phyloP scores from a whole-genome alignment of 2,329 filamentous ascomycete genomes.

The Cladosporium sphaerospermum region DNA sequence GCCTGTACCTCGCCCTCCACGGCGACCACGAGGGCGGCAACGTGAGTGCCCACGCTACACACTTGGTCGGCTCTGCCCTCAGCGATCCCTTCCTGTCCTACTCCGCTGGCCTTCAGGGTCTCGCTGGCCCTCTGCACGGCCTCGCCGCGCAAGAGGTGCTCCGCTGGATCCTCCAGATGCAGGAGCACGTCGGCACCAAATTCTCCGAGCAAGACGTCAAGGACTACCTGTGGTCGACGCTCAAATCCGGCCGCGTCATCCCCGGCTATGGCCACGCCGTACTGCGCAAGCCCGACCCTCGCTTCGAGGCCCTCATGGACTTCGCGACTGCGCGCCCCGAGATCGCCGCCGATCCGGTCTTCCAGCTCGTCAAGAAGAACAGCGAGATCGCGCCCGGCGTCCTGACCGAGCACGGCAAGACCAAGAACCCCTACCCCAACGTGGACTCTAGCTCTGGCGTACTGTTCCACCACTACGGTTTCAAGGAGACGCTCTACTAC shows the following conservation, averaged over 20 bases:
- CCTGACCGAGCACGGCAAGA: conserved; percentile 86
- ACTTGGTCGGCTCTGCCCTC: conserved; percentile 88
- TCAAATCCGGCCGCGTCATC: conserved; percentile 89
- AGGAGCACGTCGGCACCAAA: conserved; percentile 70
- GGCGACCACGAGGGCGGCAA: conserved; percentile 98
- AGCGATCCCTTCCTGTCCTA: conserved; percentile 95
- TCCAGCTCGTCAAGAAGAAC: conserved; percentile 90
- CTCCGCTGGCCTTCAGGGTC: conserved; percentile 87
- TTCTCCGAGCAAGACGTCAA: conserved; percentile 78
- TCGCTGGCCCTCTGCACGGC: conserved; percentile 88
- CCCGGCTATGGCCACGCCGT: conserved; percentile 95
- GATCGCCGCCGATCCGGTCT: conserved; percentile 81
- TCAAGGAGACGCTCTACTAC: conserved; percentile 96
- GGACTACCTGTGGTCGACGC: conserved; percentile 84
- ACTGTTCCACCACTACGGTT: conserved; percentile 96
- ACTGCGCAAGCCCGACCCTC: conserved; percentile 90
- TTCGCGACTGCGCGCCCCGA: conserved; percentile 80
- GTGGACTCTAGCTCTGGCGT: conserved; percentile 91
- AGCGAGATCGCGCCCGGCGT: conserved; percentile 85
- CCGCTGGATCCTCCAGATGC: conserved; percentile 95
- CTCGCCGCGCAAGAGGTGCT: conserved; percentile 95
- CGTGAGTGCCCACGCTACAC: conserved; percentile 90
- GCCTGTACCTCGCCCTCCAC: conserved; percentile 91
- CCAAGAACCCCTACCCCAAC: conserved; percentile 69
- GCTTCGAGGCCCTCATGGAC: conserved; percentile 94